Evolutionary conservation across 371 early-diverging fungal species (phyloP), one percentile per base, ranked within the genome.

Genomic region (Rhizopus sp.): DNA sequence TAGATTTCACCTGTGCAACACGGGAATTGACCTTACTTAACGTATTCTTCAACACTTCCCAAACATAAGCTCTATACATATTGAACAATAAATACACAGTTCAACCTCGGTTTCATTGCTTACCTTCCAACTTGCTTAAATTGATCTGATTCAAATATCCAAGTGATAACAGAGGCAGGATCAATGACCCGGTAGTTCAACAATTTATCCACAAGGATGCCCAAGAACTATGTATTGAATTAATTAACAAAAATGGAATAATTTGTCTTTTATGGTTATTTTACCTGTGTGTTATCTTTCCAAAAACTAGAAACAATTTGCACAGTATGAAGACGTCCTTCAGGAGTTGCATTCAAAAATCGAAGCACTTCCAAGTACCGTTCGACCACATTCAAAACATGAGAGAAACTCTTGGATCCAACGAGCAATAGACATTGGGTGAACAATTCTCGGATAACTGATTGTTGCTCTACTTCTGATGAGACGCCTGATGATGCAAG

Each of bases 341-440:
- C 87, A 17, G 82, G 75, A 5, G 80, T 78, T 7, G 63, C 51
- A 66, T 88, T 90, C 34, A 87, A 64, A 35, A 71, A 66, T 33
- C 90, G 83, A 52, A 94, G 70, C 10, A 91, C 75, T 15, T 79
- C 72, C 48, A 92, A 66, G 63, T 91, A 90, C 49, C 90, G 77
- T 63, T 97, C 98, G 38, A 95, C 85, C 7, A 93, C 89, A 63
- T 91, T 94, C 61, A 96, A 67, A 41, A 93, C 82, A 67, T 97
- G 98, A 44, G 90, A 90, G 80, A 97, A 95, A 69, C 91, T 91
- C 73, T 96, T 96, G 73, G 89, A 87, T 29, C 96, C 96, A 23
- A 92, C 75, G 50, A 92, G 75, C 57, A 95, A 74, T 44, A 95
- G 79, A 56, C 88, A 89, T 63, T 94, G 89, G 2, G 92, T 69